These are phyloP conservation scores for Candida mesenterica DNA, from an alignment of 1,139 yeast genomes.

Conservation along the genomic window DNA sequence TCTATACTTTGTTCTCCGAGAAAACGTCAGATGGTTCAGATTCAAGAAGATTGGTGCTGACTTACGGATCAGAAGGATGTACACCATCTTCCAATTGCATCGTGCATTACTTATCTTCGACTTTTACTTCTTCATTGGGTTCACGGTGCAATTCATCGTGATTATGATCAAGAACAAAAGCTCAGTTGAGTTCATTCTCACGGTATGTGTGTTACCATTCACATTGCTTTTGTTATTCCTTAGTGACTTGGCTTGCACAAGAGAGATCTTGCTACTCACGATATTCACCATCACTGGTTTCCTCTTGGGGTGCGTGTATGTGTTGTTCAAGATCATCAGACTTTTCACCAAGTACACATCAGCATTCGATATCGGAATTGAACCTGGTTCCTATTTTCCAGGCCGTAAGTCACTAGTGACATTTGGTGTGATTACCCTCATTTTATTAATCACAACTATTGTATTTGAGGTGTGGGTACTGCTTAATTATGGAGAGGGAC, in stretches of 20 bases:
- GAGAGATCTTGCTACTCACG: conserved; percentile 35
- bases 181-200: conserved; percentile 49
- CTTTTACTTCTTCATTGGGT: conserved; percentile 52
- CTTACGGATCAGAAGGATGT: conserved; percentile 37
- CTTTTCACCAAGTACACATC: conserved; percentile 45
- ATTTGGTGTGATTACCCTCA: conserved; percentile 47
- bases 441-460: conserved; percentile 38
- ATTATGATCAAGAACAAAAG: conserved; percentile 41
- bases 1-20: conserved; percentile 34
- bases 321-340: conserved; percentile 49
- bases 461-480: conserved; percentile 35
- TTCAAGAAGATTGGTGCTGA: conserved; percentile 55
- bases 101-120: conserved; percentile 44
- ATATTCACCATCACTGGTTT: conserved; percentile 31
- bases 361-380: conserved; percentile 17
- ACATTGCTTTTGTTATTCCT: conserved; percentile 39
- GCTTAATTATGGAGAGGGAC: conserved; percentile 41
- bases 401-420: conserved; percentile 48
- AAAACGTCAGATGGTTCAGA: conserved; percentile 49
- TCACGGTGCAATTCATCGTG: conserved; percentile 52
- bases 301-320: conserved; percentile 47
- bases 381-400: conserved; percentile 40
- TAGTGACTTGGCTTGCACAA: conserved; percentile 39
- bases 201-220: conserved; percentile 49
- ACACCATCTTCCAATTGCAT: conserved; percentile 42